These are phyloP conservation scores for Kwoniella heveanensis DNA, from an alignment of 768 basidiomycete species.

Conservation along the genomic window DNA sequence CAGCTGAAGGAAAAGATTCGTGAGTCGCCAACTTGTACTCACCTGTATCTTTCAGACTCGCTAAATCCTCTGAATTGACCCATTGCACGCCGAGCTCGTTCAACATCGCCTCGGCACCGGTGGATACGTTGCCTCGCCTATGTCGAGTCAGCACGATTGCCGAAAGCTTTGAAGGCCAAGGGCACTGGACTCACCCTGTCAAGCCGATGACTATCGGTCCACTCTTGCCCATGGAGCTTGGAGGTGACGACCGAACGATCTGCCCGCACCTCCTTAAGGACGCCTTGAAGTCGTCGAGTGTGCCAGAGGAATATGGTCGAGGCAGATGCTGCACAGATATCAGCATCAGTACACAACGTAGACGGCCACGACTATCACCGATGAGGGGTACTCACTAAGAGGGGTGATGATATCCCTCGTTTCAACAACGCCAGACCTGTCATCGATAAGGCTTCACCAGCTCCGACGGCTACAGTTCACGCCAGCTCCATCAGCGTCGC, in stretches of 20 bases:
- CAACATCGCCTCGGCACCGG: constrained; percentile 74
- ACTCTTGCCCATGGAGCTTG: constrained; percentile 66
- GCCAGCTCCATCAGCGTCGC: not conserved
- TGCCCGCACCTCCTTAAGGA: constrained; percentile 65
- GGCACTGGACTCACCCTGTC: constrained; percentile 66
- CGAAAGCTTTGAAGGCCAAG: constrained; percentile 7
- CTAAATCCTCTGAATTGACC: constrained; percentile 65
- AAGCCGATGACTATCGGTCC: constrained; percentile 80
- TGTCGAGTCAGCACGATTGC: constrained; percentile 2
- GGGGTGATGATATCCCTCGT: constrained; percentile 76
- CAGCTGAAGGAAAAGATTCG: not conserved
- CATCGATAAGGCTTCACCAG: constrained; percentile 75
- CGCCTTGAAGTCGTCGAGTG: constrained; percentile 62
- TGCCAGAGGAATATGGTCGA: constrained; percentile 73
- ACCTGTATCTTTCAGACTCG: constrained; percentile 31
- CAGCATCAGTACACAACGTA: not conserved
- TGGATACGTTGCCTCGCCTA: constrained; percentile 78
- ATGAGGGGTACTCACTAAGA: constrained; percentile 64
- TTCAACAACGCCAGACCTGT: constrained; percentile 78
- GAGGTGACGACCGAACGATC: constrained; percentile 58
- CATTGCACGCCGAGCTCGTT: constrained; percentile 68
- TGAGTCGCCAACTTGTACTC: not conserved
- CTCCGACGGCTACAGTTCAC: constrained; percentile 68
- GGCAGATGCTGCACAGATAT: constrained; percentile 65
- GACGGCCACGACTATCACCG: not conserved